Evolutionary conservation across 345 rosid genomes (phyloP).

Genomic region (Sonneratia caseolaris): DNA sequence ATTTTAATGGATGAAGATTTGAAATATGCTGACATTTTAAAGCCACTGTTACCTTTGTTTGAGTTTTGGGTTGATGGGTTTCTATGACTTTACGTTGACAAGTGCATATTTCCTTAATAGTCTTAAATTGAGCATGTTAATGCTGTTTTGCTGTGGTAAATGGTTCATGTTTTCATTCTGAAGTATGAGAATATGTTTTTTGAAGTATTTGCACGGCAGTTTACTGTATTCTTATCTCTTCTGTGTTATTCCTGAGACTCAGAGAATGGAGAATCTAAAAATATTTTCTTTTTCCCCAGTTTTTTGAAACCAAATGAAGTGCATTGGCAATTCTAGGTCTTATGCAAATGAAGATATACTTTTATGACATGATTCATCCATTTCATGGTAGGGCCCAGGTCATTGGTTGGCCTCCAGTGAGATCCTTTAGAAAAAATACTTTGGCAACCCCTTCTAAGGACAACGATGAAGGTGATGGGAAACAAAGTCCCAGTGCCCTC

Average conservation of each 20-base stretch:
- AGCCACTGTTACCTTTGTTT: neutral
- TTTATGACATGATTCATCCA: slow-evolving; percentile 1
- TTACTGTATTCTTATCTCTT: neutral
- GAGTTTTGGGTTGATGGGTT: too few relatives aligned
- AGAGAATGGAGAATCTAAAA: neutral
- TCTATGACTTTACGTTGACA: neutral
- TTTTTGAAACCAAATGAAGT: neutral
- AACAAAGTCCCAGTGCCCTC: slow-evolving; percentile 41
- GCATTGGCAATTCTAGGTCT: neutral
- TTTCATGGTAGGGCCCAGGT: slow-evolving; percentile 49
- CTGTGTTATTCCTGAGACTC: neutral
- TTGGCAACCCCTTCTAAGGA: slow-evolving; percentile 49
- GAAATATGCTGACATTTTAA: neutral
- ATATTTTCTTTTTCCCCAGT: neutral
- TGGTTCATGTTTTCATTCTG: neutral
- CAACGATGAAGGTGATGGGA: slow-evolving; percentile 52
- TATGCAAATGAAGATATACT: neutral
- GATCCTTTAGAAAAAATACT: slow-evolving; percentile 55
- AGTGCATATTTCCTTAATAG: neutral
- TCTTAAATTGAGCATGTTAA: neutral
- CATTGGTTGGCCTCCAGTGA: slow-evolving; percentile 78
- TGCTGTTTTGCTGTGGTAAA: neutral
- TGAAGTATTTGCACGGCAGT: neutral
- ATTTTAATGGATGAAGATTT: neutral
- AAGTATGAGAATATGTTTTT: neutral